Conservation (phyloP, 2,329 filamentous ascomycete genomes). For the Coleophoma eucalyptorum region DNA sequence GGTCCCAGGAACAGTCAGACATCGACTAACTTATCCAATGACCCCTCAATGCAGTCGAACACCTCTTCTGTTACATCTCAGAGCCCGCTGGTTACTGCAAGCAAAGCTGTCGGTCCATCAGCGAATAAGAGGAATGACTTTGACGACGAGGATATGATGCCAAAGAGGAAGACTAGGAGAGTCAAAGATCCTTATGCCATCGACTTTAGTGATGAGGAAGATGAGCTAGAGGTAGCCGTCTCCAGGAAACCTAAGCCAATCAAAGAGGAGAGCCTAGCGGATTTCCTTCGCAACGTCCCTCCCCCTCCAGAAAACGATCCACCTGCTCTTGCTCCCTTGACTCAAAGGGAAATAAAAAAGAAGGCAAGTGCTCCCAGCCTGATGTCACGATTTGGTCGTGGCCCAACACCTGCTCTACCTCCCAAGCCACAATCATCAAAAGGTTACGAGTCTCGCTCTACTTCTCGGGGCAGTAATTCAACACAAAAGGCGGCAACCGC, state of each 20-base stretch:
- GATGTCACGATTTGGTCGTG: conserved; percentile 52
- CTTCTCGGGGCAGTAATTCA: conserved; percentile 22
- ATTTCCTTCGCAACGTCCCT: conserved; percentile 68
- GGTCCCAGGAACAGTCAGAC: conserved; percentile 48
- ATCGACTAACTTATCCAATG: conserved; percentile 25
- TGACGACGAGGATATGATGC: conserved; percentile 42
- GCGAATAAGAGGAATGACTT: conserved; percentile 13
- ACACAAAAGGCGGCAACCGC: conserved; percentile 33
- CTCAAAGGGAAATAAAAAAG: conserved; percentile 48
- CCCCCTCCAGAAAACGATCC: conserved; percentile 48
- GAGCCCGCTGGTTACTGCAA: conserved; percentile 57
- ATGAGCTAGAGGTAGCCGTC: conserved; percentile 21
- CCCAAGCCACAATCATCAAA: conserved; percentile 25
- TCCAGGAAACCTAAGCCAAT: conserved; percentile 15
- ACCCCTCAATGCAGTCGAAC: conserved; percentile 47
- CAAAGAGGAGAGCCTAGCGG: conserved; percentile 64
- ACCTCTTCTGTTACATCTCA: conserved; percentile 67
- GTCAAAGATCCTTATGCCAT: conserved; percentile 93
- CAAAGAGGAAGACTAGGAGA: conserved; percentile 71
- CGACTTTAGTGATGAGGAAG: conserved; percentile 56
- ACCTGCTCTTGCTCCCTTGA: conserved; percentile 7
- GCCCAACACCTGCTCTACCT: conserved; percentile 28
- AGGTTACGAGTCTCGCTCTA: conserved; percentile 22
- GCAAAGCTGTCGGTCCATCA: conserved; percentile 26
- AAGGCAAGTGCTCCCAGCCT: conserved; percentile 60